phyloP scores from a whole-genome alignment of 1,284 basidiomycete genomes.

The Cystobasidium slooffiae region DNA sequence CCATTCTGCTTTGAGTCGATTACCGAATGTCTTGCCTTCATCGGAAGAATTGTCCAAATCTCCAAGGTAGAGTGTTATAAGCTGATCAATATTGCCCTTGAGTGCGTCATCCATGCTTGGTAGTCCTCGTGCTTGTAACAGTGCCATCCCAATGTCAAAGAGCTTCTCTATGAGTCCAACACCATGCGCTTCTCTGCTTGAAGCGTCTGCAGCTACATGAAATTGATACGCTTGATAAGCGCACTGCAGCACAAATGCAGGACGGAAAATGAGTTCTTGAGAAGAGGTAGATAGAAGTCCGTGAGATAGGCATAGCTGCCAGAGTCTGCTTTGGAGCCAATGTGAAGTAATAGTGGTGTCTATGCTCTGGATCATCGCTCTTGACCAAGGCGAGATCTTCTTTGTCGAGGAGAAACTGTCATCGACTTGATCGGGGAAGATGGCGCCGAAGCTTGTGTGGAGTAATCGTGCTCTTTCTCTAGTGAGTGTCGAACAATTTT shows the following conservation, averaged over 20 bases:
- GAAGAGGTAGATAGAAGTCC: background rate
- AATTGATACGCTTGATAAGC: conserved; percentile 12
- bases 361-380: conserved; percentile 17
- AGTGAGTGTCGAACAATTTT: background rate
- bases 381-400: background rate
- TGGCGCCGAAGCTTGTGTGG: conserved; percentile 2
- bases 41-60: background rate
- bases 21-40: background rate
- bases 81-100: background rate
- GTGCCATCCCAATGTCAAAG: conserved; percentile 20
- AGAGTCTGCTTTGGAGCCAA: conserved; percentile 18
- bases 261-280: background rate
- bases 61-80: background rate
- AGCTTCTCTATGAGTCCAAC: conserved; percentile 20
- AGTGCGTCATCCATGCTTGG: background rate
- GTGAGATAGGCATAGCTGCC: conserved; percentile 20
- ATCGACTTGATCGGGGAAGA: background rate
- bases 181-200: conserved; percentile 23
- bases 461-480: conserved; percentile 2
- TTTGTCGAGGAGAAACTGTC: background rate
- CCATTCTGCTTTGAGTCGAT: conserved; percentile 1
- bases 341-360: conserved; percentile 7
- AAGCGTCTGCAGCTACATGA: background rate
- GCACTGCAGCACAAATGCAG: conserved; percentile 13
- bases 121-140: background rate